Conservation (phyloP, 2,329 filamentous ascomycete genomes). For the Fusarium illudens region DNA sequence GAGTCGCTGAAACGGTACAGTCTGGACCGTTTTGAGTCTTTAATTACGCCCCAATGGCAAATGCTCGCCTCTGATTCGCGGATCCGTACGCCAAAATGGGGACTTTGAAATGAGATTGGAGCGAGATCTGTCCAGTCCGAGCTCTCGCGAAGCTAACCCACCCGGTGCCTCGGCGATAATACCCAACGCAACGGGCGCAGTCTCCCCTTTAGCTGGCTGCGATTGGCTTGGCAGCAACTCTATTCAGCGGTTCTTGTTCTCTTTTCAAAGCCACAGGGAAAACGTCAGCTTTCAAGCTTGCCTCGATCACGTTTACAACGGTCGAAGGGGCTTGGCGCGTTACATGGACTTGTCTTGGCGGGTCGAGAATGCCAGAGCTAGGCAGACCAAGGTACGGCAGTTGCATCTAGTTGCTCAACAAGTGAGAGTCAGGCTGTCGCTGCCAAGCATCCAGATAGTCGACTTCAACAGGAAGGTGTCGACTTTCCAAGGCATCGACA, state of each 20-base stretch:
- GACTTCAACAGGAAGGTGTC: not conserved
- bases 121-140: not conserved
- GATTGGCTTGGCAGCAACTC: not conserved
- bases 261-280: conserved; percentile 1
- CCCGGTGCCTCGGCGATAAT: not conserved
- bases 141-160: not conserved
- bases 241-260: not conserved
- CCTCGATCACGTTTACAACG: not conserved
- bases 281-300: not conserved
- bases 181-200: not conserved
- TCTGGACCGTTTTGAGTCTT: not conserved
- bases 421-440: not conserved
- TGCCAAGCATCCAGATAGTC: not conserved
- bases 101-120: not conserved
- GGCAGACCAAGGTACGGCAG: not conserved
- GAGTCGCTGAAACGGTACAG: not conserved
- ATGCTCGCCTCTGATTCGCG: not conserved
- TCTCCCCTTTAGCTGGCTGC: not conserved
- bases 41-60: not conserved
- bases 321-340: not conserved
- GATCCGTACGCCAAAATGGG: not conserved
- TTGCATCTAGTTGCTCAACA: not conserved
- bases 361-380: not conserved
- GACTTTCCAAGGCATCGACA: not conserved
- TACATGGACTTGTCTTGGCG: not conserved